Evolutionary conservation across 139 green algal species (phyloP).

Genomic region (Chlorella sp.): DNA sequence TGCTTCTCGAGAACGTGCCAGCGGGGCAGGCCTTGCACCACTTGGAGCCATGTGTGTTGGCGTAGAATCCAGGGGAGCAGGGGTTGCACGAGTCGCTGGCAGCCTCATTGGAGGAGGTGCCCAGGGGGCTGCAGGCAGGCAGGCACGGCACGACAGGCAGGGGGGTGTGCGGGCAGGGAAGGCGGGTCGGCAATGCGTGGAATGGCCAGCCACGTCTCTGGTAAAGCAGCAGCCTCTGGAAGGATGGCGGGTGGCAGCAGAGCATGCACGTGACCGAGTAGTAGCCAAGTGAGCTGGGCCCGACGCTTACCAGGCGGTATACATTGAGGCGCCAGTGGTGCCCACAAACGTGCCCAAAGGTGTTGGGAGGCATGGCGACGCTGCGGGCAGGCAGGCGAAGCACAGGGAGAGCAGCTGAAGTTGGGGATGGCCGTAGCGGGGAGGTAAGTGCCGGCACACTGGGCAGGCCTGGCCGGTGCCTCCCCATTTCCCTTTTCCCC

Average conservation of each 20-base stretch:
- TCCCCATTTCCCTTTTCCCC: too few species aligned
- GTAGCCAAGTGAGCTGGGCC: neutral
- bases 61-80: conserved; percentile 11
- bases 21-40: conserved; percentile 21
- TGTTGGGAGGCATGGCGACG: neutral
- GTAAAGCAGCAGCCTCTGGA: too few species aligned
- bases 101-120: conserved; percentile 4
- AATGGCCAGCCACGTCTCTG: neutral
- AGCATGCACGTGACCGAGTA: neutral
- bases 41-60: conserved; percentile 23
- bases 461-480: too few species aligned
- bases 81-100: conserved; percentile 12
- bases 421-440: too few species aligned
- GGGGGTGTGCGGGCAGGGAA: neutral
- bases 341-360: conserved; percentile 3
- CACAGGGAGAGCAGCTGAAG: neutral
- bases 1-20: conserved; percentile 7
- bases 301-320: conserved; percentile 6
- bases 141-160: neutral
- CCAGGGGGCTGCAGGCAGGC: neutral
- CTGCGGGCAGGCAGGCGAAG: neutral
- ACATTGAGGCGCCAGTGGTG: conserved; percentile 9
- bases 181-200: neutral
- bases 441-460: neutral
- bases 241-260: neutral